Evolutionary conservation across 495 filamentous ascomycete species (phyloP), one percentile per base, ranked within the genome.

Genomic region (Aspergillus cavernicola): DNA sequence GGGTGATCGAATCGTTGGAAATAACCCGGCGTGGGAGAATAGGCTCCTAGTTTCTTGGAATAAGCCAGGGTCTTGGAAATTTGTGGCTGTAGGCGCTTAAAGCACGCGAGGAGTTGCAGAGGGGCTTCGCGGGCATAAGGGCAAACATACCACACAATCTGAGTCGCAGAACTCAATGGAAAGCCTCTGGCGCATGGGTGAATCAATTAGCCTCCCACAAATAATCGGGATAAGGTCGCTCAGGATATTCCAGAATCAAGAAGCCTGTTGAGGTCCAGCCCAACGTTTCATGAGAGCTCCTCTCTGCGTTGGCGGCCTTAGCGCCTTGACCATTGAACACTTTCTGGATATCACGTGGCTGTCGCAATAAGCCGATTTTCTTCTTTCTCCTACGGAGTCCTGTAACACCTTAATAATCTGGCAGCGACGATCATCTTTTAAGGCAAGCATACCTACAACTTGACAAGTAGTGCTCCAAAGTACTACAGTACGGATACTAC

Each of bases 211-310:
- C 31, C 6, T 10, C 31, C 12, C 12, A 33, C 9, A n/a, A 33
- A 3, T 7, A 10, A 10, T 33, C 11, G 6, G 11, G 31, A n/a
- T 28, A 28, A 9, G 9, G 22, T 52, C 24, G 45, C 45, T 24
- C 37, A 24, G 13, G 11, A 43, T 40, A 26, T 49, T 40, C 32
- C 6, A 12, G 22, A 26, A 52, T 40, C 32, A 10, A 12, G 22
- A 31, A 19, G 19, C 33, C 44, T 46, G 41, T 54, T 47, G 40
- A 52, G 50, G 45, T 33, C 43, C 22, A 41, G 40, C 53, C 51
- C 42, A 51, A 47, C 39, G 51, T 54, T 55, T 53, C 31, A 33
- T n/a, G 31, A 33, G 26, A 29, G 31, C 31, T 33, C 31, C 31
- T 33, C 31, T 6, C 11, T 33, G 24, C 24, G 24, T 9, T 28